A percentile compares a stretch with the other conserved stretches of the same genome.
These are phyloP conservation scores for Penicillium sp. DNA, from an alignment of 2,329 filamentous ascomycete species.

Conservation along the genomic window DNA sequence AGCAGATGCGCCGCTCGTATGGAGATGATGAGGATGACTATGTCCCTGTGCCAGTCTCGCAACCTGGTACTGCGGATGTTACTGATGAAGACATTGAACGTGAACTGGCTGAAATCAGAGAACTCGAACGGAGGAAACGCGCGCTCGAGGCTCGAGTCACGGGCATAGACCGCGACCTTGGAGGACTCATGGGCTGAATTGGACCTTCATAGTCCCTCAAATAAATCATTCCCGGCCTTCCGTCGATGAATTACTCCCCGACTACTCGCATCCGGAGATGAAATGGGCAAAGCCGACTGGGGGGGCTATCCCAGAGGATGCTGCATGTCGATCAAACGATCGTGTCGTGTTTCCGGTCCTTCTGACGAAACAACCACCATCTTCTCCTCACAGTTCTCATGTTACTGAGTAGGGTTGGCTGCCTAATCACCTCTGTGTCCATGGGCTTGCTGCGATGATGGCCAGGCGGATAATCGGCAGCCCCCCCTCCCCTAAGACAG, in stretches of 20 bases:
- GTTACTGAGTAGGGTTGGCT: neutral
- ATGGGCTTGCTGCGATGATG: neutral
- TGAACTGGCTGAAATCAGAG: conserved; percentile 60
- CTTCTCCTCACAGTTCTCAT: neutral
- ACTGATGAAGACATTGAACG: conserved; percentile 50
- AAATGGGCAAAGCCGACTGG: neutral
- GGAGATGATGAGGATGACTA: conserved; percentile 61
- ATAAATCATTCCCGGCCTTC: neutral
- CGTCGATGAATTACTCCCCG: neutral
- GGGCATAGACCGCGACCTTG: conserved; percentile 70
- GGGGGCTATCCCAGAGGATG: neutral
- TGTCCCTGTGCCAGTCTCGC: conserved; percentile 45
- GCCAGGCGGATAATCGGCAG: neutral
- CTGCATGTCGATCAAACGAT: neutral
- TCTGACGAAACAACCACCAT: neutral
- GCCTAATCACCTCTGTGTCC: neutral
- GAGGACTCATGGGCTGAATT: conserved; percentile 59
- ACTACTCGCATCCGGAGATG: neutral
- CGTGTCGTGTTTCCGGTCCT: neutral
- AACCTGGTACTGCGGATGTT: conserved; percentile 33
- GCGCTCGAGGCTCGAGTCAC: conserved; percentile 66
- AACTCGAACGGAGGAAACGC: conserved; percentile 66
- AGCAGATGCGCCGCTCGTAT: conserved; percentile 66
- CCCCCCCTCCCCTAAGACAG: neutral
- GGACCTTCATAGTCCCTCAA: neutral